A percentile compares a stretch with the other conserved stretches of the same genome.
phyloP scores from a whole-genome alignment of 2,329 filamentous ascomycete genomes.

The Pezicula carpinea region DNA sequence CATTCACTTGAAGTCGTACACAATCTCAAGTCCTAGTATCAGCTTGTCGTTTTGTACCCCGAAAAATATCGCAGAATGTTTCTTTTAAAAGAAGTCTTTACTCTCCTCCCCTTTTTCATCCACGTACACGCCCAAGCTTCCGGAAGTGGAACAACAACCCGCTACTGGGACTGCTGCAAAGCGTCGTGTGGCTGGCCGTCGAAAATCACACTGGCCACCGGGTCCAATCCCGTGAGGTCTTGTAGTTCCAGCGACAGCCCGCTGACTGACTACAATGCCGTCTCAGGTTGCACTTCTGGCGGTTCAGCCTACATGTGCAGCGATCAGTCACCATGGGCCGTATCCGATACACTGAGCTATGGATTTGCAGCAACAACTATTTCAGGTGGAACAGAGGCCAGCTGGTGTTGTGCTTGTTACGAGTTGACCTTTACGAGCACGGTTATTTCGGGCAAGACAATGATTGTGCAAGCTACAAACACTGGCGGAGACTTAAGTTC shows the following conservation, averaged over 20 bases:
- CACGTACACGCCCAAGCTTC: conserved; percentile 14
- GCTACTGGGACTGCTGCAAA: conserved; percentile 67
- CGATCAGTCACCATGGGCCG: conserved; percentile 56
- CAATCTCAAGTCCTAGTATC: too few relatives aligned
- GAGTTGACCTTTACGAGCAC: conserved; percentile 43
- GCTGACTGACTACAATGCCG: conserved; percentile 41
- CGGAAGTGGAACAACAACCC: conserved; percentile 27
- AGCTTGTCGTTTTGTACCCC: too few relatives aligned
- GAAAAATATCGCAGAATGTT: conserved; percentile 12
- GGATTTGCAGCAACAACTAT: conserved; percentile 60
- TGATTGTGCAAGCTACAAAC: conserved; percentile 63
- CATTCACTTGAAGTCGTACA: too few relatives aligned
- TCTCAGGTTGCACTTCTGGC: conserved; percentile 47
- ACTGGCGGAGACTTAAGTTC: conserved; percentile 51
- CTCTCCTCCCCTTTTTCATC: conserved; percentile 21
- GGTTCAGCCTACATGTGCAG: conserved; percentile 56
- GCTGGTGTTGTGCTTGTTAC: conserved; percentile 65
- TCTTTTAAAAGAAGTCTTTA: conserved; percentile 16
- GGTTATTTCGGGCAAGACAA: conserved; percentile 51
- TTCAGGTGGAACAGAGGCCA: conserved; percentile 47
- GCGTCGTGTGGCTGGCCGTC: conserved; percentile 56
- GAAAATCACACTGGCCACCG: conserved; percentile 47
- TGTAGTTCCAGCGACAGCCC: conserved; percentile 51
- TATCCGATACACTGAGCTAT: conserved; percentile 53
- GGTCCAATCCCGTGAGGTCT: conserved; percentile 40